Evolutionary conservation across 805 yeast species (phyloP).

Genomic region (Ogataea paradorogensis): DNA sequence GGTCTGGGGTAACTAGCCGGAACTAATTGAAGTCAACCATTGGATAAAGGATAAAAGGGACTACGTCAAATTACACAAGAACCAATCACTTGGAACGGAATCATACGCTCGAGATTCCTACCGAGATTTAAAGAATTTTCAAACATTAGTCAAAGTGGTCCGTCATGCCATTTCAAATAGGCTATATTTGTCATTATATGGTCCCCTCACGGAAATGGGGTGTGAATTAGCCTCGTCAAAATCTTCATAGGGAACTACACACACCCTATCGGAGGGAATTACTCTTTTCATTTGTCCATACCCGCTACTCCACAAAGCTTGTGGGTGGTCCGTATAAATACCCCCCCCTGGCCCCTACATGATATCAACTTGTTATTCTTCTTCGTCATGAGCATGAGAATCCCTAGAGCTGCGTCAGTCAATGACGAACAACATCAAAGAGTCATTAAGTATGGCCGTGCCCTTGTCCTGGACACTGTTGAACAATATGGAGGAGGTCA

Average conservation of each 20-base stretch:
- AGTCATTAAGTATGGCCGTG: conserved; percentile 33
- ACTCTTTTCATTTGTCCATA: conserved; percentile 1
- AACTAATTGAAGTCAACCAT: background rate
- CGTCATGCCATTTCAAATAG: conserved; percentile 1
- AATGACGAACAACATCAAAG: conserved; percentile 28
- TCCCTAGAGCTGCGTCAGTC: conserved; percentile 26
- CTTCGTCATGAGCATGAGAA: conserved; percentile 20
- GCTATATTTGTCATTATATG: background rate
- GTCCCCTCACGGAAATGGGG: conserved; percentile 7
- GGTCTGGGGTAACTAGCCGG: conserved; percentile 1
- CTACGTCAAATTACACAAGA: background rate
- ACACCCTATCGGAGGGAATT: conserved; percentile 4
- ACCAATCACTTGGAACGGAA: too few relatives aligned
- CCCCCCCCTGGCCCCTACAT: conserved; percentile 4
- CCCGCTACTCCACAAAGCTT: conserved; percentile 1
- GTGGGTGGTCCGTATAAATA: conserved; percentile 10
- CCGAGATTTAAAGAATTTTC: too few relatives aligned
- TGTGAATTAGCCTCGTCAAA: conserved; percentile 7
- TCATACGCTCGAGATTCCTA: too few relatives aligned
- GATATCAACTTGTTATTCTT: background rate
- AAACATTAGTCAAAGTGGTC: too few relatives aligned
- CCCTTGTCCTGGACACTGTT: conserved; percentile 35
- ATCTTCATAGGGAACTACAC: background rate
- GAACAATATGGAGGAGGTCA: conserved; percentile 61
- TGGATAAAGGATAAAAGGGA: background rate